phyloP scores from a whole-genome alignment of 163 green algal species.

The Smithsoniella earleae region DNA sequence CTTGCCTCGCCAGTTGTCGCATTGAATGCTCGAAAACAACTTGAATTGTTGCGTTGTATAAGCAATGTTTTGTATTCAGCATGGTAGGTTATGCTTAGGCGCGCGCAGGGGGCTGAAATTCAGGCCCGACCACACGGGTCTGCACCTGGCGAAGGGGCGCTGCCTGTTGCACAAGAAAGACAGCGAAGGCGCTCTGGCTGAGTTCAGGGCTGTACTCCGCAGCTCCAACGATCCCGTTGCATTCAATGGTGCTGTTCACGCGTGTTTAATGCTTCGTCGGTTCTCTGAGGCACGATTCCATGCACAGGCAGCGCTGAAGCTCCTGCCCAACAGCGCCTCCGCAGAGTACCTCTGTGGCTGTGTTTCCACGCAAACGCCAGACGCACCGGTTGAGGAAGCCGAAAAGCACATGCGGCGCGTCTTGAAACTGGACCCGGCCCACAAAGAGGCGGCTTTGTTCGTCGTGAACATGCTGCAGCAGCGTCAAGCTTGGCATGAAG shows the following conservation, averaged over 20 bases:
- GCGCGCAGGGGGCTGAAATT: conserved; percentile 2
- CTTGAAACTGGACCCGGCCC: background rate
- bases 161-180: conserved; percentile 23
- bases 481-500: background rate
- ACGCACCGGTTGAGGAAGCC: background rate
- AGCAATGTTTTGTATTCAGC: background rate
- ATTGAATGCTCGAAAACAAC: background rate
- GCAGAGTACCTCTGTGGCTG: conserved; percentile 23
- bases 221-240: conserved; percentile 1
- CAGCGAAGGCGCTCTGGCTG: background rate
- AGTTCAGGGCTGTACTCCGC: conserved; percentile 11
- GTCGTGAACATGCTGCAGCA: background rate
- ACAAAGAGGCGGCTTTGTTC: background rate
- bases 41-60: background rate
- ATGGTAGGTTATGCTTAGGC: background rate
- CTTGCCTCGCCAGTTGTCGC: too few species aligned
- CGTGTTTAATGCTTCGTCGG: background rate
- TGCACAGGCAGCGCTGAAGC: background rate
- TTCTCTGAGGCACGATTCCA: conserved; percentile 5
- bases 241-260: background rate
- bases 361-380: background rate
- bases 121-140: background rate
- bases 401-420: conserved; percentile 2
- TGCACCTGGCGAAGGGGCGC: conserved; percentile 20
- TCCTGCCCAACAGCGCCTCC: background rate